Evolutionary conservation across 352 stramenopile species (phyloP), one percentile per base, ranked within the genome.

Genomic region (Nothophytophthora sp.): DNA sequence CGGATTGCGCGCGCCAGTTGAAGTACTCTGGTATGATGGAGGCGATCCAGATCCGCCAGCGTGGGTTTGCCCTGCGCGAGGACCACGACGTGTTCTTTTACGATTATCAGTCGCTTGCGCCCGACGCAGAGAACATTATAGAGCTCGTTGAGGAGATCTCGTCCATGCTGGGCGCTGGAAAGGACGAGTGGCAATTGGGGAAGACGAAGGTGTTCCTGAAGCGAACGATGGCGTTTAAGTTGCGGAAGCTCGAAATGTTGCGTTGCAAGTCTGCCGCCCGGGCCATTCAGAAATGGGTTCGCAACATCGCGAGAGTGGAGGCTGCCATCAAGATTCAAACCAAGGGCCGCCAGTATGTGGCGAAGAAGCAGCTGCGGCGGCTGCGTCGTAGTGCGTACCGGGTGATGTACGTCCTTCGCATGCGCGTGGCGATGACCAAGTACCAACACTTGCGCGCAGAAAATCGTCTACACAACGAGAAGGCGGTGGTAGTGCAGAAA

Each of bases 1-100:
- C 55, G 1, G 84, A 96, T 36, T 91, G 85, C n/a, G 81, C 89
- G 2, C 82, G 88, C 1, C 88, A 96, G 44, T 60, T 96, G 0
- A 95, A 95, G 61, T 96, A 96, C 50, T 96, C 88, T 15, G 88
- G 88, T 29, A 96, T 96, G 86, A 95, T 96, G 85, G 86, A 96
- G 47, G 85, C 86, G 10, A 95, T 96, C 41, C 85, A 96, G 56
- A 96, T 96, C 37, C 86, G 86, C 38, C 86, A 95, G 59, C 82
- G 81, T 30, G 86, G 86, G 13, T 96, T 96, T 62, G 86, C 84
- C 25, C 52, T 96, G 16, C 82, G 86, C 11, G 86, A 96, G 45
- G 86, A 96, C 32, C 86, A 96, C 56, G 86, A 96, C 42, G 85
- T 94, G 22, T 96, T 96, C 55, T 96, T 96, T 53, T 95, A 96